phyloP scores from a whole-genome alignment of 371 early-diverging fungal species.

The Haplosporangium sp. region DNA sequence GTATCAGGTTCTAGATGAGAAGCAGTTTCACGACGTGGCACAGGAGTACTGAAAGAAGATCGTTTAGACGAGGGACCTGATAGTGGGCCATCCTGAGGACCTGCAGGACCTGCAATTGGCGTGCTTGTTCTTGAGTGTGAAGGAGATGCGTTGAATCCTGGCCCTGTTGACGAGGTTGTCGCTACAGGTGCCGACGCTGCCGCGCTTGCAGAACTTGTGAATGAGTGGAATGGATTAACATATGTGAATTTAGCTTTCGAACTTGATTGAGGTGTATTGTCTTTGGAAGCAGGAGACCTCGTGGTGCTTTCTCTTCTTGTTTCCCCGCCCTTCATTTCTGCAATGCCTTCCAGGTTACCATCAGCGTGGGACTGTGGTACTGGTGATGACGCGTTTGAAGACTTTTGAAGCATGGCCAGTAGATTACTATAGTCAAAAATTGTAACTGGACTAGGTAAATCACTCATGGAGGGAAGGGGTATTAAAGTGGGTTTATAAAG shows the following conservation, averaged over 20 bases:
- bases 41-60: conserved; percentile 34
- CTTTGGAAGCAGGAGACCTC: conserved; percentile 32
- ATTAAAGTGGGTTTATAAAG: background rate
- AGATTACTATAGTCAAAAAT: conserved; percentile 21
- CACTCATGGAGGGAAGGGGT: background rate
- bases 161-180: background rate
- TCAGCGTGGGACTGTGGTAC: conserved; percentile 18
- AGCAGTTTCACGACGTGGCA: conserved; percentile 36
- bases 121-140: conserved; percentile 34
- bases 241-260: conserved; percentile 50
- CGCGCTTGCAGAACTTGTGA: conserved; percentile 31
- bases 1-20: conserved; percentile 27
- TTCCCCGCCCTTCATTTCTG: conserved; percentile 14
- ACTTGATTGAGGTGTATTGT: conserved; percentile 31
- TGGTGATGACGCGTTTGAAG: conserved; percentile 31
- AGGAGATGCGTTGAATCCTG: conserved; percentile 14
- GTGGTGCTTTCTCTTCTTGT: conserved; percentile 1
- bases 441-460: background rate
- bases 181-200: conserved; percentile 10
- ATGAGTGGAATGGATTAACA: conserved; percentile 54
- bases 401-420: conserved; percentile 46
- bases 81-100: conserved; percentile 19
- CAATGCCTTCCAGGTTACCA: conserved; percentile 4
- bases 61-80: conserved; percentile 34
- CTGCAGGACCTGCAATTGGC: conserved; percentile 10